Conservation (phyloP, 2,329 filamentous ascomycete species). For the Alternaria arbusti region DNA sequence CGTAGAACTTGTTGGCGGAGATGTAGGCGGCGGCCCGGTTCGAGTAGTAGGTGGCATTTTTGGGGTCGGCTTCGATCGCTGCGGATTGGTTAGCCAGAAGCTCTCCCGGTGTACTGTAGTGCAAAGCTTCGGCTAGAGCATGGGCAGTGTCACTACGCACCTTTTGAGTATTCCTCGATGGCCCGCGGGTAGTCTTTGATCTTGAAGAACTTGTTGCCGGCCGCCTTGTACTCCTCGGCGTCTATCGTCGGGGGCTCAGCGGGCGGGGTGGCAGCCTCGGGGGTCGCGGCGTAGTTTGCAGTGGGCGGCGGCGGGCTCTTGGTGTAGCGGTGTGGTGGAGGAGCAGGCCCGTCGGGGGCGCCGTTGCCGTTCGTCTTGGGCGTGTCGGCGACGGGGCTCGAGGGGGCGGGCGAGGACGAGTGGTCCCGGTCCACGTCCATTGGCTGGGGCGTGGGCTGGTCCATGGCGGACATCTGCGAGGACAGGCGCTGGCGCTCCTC, state of each 20-base stretch:
- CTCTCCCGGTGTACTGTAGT: conserved; percentile 19
- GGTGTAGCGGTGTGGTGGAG: conserved; percentile 71
- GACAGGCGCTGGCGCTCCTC: conserved; percentile 84
- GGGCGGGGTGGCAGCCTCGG: conserved; percentile 48
- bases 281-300: conserved; percentile 46
- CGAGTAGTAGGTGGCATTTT: conserved; percentile 87
- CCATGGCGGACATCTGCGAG: conserved; percentile 66
- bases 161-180: conserved; percentile 93
- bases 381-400: conserved; percentile 53
- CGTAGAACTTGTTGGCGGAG: conserved; percentile 77
- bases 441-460: conserved; percentile 62
- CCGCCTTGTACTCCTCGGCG: conserved; percentile 88
- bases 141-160: conserved; percentile 58
- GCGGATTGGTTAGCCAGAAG: conserved; percentile 32
- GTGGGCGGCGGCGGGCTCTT: conserved; percentile 57
- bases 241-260: conserved; percentile 66
- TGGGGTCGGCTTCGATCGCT: conserved; percentile 89
- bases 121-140: conserved; percentile 11
- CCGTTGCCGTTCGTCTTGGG: conserved; percentile 59
- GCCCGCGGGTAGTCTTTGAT: conserved; percentile 87
- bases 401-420: conserved; percentile 62
- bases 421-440: conserved; percentile 80
- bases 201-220: conserved; percentile 97
- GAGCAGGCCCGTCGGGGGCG: conserved; percentile 64
- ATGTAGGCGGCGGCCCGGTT: conserved; percentile 96